Evolutionary conservation across 179 eudicot genomes (phyloP).

Genomic region (Dionaea muscipula): DNA sequence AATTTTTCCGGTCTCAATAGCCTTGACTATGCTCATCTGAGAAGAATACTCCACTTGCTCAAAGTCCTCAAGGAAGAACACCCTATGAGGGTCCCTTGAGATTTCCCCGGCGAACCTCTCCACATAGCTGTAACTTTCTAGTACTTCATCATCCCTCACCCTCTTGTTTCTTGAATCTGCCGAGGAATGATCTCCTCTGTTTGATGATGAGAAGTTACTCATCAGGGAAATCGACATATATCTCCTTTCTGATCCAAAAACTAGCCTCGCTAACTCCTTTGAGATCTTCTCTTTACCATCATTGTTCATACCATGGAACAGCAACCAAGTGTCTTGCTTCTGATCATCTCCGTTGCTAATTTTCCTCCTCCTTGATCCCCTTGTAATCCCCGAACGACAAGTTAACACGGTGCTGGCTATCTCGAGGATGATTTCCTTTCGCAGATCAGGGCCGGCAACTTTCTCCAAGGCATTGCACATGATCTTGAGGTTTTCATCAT

Average conservation of each 20-base stretch:
- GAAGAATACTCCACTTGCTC: slow-evolving; percentile 44
- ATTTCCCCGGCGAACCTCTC: slow-evolving; percentile 36
- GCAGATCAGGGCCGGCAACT: slow-evolving; percentile 36
- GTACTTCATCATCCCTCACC: slow-evolving; percentile 35
- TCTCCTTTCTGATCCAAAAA: slow-evolving; percentile 42
- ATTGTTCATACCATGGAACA: slow-evolving; percentile 37
- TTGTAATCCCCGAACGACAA: slow-evolving; percentile 48
- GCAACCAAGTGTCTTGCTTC: slow-evolving; percentile 55
- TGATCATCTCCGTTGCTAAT: slow-evolving; percentile 9
- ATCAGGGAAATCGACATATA: slow-evolving; percentile 27
- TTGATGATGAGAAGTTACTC: slow-evolving; percentile 36
- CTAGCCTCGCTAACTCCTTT: slow-evolving; percentile 38
- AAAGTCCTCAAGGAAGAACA: slow-evolving; percentile 49
- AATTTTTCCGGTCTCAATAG: slow-evolving; percentile 40
- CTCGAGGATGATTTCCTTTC: slow-evolving; percentile 35
- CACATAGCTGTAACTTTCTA: slow-evolving; percentile 25
- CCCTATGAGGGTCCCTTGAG: slow-evolving; percentile 33
- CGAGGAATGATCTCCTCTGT: slow-evolving; percentile 21
- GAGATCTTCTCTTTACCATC: slow-evolving; percentile 44
- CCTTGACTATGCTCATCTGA: slow-evolving; percentile 40
- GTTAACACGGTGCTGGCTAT: slow-evolving; percentile 33
- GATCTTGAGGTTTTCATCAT: slow-evolving; percentile 29
- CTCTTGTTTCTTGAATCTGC: slow-evolving; percentile 44
- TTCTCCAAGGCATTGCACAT: slow-evolving; percentile 42
- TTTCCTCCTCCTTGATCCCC: slow-evolving; percentile 32